Evolutionary conservation across 1,284 basidiomycete genomes (phyloP).

Genomic region (Anthracocystis walkeri): DNA sequence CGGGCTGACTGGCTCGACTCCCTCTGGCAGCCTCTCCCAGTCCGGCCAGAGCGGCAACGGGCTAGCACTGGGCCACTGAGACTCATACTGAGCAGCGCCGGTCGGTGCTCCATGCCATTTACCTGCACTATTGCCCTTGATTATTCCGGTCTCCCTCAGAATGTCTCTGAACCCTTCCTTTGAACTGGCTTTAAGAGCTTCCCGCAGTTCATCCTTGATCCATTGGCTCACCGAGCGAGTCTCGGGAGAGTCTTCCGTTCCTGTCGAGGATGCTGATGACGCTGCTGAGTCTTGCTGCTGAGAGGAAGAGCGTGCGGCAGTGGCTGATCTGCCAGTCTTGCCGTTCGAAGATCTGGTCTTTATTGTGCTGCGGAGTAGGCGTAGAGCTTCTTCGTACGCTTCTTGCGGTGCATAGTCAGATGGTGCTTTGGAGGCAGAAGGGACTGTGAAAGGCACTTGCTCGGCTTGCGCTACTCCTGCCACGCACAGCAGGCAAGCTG

Average conservation of each 20-base stretch:
- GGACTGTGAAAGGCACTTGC: slow-evolving; percentile 12
- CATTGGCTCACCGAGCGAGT: slow-evolving; percentile 13
- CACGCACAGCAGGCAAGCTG: slow-evolving; percentile 27
- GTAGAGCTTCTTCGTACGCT: slow-evolving; percentile 53
- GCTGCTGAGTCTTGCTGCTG: slow-evolving; percentile 6
- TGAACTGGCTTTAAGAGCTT: slow-evolving; percentile 9
- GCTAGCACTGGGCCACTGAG: slow-evolving; percentile 40
- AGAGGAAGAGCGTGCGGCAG: not conserved
- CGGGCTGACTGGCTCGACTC: slow-evolving; percentile 19
- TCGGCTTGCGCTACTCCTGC: slow-evolving; percentile 15
- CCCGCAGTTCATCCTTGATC: slow-evolving; percentile 14
- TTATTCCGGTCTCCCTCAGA: slow-evolving; percentile 7
- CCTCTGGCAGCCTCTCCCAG: slow-evolving; percentile 51
- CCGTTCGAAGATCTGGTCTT: slow-evolving; percentile 24
- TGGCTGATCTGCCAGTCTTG: slow-evolving; percentile 11
- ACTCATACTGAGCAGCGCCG: slow-evolving; percentile 33
- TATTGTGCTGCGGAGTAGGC: slow-evolving; percentile 44
- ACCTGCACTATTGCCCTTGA: slow-evolving; percentile 21
- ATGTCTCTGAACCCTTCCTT: slow-evolving; percentile 16
- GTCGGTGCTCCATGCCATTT: slow-evolving; percentile 43
- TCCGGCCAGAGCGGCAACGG: slow-evolving; percentile 57
- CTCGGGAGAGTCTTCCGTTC: not conserved
- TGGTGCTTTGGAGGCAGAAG: slow-evolving; percentile 8
- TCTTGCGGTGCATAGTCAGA: slow-evolving; percentile 25
- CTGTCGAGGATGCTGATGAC: slow-evolving; percentile 3